Conservation (phyloP, 2,329 filamentous ascomycete genomes). For the Myriosclerotinia duriaeana region DNA sequence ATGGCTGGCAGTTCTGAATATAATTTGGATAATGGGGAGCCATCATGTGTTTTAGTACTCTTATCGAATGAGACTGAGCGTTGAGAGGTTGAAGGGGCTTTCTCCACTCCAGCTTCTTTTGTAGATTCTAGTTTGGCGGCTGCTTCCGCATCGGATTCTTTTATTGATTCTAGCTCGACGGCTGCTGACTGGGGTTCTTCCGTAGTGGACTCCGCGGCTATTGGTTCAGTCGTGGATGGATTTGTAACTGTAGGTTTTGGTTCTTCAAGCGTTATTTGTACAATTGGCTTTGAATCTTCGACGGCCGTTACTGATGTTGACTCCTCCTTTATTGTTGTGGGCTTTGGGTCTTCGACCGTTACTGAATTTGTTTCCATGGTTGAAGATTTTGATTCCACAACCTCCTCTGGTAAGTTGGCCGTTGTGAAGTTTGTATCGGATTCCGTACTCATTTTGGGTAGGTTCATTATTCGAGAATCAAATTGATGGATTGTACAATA, state of each 20-base stretch:
- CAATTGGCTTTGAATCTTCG: background rate
- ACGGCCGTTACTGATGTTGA: background rate
- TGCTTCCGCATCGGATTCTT: constrained; percentile 15
- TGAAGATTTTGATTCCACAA: background rate
- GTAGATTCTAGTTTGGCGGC: constrained; percentile 15
- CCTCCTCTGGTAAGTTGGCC: background rate
- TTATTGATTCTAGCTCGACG: constrained; percentile 9
- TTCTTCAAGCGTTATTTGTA: constrained; percentile 8
- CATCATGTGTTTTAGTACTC: constrained; percentile 21
- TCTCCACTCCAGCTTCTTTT: constrained; percentile 8
- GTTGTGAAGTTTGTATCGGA: background rate
- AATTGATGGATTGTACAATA: background rate
- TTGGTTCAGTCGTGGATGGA: background rate
- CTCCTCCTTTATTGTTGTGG: background rate
- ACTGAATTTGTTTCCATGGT: too few relatives aligned
- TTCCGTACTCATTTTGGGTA: constrained; percentile 11
- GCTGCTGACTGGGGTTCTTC: constrained; percentile 1
- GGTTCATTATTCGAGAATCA: background rate
- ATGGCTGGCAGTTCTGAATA: constrained; percentile 59
- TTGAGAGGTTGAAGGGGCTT: constrained; percentile 13
- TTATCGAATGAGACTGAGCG: constrained; percentile 20
- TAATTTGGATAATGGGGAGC: constrained; percentile 52
- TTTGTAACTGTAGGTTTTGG: constrained; percentile 7
- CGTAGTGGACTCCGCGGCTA: background rate
- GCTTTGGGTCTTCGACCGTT: background rate